Evolutionary conservation across 345 rosid genomes (phyloP).

Genomic region (Raphanus raphanistrum): DNA sequence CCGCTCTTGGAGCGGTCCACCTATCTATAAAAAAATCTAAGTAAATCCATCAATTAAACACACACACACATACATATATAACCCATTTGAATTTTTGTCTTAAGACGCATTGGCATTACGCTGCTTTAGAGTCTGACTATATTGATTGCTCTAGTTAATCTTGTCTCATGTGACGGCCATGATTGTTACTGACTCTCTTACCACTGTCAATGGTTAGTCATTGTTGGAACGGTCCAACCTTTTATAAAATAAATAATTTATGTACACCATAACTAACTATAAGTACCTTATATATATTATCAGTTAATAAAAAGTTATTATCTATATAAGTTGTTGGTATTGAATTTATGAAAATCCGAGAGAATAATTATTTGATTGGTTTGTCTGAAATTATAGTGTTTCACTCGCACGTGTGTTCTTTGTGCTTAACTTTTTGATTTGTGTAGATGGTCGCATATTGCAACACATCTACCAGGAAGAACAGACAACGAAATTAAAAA

Average conservation of each 20-base stretch:
- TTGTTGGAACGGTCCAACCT: not conserved
- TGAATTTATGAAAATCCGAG: not conserved
- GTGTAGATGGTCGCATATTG: constrained; percentile 77
- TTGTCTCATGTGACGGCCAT: constrained; percentile 13
- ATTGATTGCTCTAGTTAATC: not conserved
- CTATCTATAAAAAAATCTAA: not conserved
- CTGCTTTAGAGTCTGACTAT: not conserved
- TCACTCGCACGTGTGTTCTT: constrained; percentile 1
- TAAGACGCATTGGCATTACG: not conserved
- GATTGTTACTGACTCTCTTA: not conserved
- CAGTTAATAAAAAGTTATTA: not conserved
- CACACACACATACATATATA: too few relatives aligned
- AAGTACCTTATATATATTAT: not conserved
- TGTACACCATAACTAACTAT: not conserved
- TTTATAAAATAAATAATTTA: not conserved
- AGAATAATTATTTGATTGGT: not conserved
- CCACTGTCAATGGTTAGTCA: not conserved
- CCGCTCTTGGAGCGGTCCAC: constrained; percentile 12
- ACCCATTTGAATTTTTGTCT: constrained; percentile 12
- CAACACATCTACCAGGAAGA: constrained; percentile 76
- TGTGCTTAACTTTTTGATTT: not conserved
- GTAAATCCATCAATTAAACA: not conserved
- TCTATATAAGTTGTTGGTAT: not conserved
- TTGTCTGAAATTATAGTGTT: not conserved
- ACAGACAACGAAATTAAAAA: constrained; percentile 93